phyloP scores from a whole-genome alignment of 1,284 basidiomycete species.

The Cutaneotrichosporon spelunceum region DNA sequence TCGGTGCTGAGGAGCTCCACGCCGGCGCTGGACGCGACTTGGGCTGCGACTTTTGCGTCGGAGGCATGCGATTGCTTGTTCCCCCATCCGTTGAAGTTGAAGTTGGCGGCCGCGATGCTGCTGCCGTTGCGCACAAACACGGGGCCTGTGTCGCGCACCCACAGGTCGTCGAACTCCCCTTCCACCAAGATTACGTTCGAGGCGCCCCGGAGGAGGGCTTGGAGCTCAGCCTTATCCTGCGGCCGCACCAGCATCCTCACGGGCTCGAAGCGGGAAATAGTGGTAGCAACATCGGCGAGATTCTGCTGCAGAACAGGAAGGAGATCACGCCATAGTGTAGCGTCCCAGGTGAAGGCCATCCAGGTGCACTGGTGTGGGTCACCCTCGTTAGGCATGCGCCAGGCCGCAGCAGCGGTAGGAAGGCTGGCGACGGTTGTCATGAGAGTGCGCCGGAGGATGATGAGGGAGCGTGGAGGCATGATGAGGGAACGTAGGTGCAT shows the following conservation, averaged over 20 bases:
- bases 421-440: background rate
- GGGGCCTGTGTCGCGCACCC: constrained; percentile 9
- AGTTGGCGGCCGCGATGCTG: constrained; percentile 2
- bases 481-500: too few relatives aligned
- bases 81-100: constrained; percentile 14
- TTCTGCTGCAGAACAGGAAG: constrained; percentile 6
- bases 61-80: constrained; percentile 6
- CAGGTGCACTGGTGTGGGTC: constrained; percentile 9
- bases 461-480: too few relatives aligned
- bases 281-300: background rate
- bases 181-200: background rate
- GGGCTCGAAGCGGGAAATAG: constrained; percentile 12
- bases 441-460: background rate
- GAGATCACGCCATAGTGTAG: background rate
- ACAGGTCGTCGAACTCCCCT: constrained; percentile 8
- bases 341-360: constrained; percentile 8
- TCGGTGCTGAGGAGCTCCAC: background rate
- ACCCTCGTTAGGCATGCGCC: constrained; percentile 15
- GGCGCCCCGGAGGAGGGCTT: background rate
- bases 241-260: constrained; percentile 9
- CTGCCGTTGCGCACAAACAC: constrained; percentile 5
- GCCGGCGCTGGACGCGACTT: background rate
- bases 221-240: background rate
- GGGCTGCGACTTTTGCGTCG: constrained; percentile 4
- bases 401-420: background rate